These are phyloP conservation scores for Aureobasidium sp. DNA, from an alignment of 2,329 filamentous ascomycete genomes.

Conservation along the genomic window DNA sequence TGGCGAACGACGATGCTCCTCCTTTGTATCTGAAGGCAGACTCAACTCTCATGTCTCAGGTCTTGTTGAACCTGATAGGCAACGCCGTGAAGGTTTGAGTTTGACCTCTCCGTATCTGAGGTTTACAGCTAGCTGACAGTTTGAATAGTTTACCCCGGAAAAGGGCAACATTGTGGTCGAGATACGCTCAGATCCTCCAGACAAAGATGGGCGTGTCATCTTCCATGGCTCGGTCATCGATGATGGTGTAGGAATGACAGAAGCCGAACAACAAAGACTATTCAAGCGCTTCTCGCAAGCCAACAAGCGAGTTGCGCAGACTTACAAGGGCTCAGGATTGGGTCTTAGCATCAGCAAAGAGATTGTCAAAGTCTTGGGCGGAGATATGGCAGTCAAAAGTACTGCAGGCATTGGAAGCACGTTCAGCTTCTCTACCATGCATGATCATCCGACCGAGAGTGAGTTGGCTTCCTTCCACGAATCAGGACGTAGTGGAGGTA, in stretches of 20 bases:
- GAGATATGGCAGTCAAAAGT: slow-evolving; percentile 16
- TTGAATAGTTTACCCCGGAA: slow-evolving; percentile 8
- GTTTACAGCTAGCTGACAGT: neutral
- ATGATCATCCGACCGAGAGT: slow-evolving; percentile 3
- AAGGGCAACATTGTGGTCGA: slow-evolving; percentile 13
- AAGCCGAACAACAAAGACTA: slow-evolving; percentile 12
- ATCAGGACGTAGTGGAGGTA: neutral
- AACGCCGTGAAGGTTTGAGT: slow-evolving; percentile 13
- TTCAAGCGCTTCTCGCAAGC: slow-evolving; percentile 17
- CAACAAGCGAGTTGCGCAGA: slow-evolving; percentile 16
- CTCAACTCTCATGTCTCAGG: slow-evolving; percentile 13
- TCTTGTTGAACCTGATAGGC: slow-evolving; percentile 15
- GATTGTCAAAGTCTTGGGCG: slow-evolving; percentile 11
- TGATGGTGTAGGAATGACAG: slow-evolving; percentile 16
- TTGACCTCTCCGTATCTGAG: fast-evolving
- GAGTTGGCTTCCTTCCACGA: slow-evolving; percentile 5
- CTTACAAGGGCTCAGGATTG: slow-evolving; percentile 14
- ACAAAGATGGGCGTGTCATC: neutral
- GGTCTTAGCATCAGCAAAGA: slow-evolving; percentile 17
- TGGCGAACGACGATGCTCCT: neutral
- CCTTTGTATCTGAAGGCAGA: slow-evolving; percentile 16
- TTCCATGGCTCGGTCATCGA: slow-evolving; percentile 14
- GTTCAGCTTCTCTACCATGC: slow-evolving; percentile 13
- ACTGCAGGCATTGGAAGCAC: slow-evolving; percentile 15
- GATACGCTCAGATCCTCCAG: neutral